Percentiles rank a stretch among this genome's conserved stretches.
phyloP scores from a whole-genome alignment of 2,329 filamentous ascomycete species.

The Epichloe glyceriae region DNA sequence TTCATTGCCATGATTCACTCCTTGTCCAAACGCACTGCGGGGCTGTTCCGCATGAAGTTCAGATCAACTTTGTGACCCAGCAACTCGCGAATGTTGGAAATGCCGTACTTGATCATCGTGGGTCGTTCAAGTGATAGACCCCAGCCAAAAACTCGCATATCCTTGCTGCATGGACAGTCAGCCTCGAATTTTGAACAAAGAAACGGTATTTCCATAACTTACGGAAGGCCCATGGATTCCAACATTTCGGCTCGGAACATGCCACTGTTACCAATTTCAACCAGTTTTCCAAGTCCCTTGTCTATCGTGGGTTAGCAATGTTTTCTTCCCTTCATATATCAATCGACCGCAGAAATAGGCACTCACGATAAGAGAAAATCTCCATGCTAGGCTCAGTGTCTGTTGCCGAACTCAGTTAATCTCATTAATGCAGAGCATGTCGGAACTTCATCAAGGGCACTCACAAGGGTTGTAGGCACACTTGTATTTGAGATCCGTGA shows the following conservation, averaged over 20 bases:
- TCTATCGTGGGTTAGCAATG: slow-evolving; percentile 22
- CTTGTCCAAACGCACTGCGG: slow-evolving; percentile 81
- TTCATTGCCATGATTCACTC: slow-evolving; percentile 33
- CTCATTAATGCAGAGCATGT: slow-evolving; percentile 21
- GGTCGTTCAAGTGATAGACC: slow-evolving; percentile 84
- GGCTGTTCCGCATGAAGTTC: slow-evolving; percentile 81
- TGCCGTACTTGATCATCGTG: slow-evolving; percentile 93
- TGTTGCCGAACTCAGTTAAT: slow-evolving; percentile 53
- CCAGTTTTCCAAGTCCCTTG: slow-evolving; percentile 75
- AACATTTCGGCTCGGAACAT: slow-evolving; percentile 99
- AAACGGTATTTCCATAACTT: neutral
- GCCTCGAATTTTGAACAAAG: neutral
- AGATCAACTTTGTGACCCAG: slow-evolving; percentile 93
- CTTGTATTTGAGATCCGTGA: slow-evolving; percentile 78
- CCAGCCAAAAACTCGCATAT: slow-evolving; percentile 90
- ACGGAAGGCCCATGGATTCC: slow-evolving; percentile 80
- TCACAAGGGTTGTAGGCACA: slow-evolving; percentile 43
- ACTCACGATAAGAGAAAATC: slow-evolving; percentile 71
- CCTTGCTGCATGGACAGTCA: slow-evolving; percentile 31
- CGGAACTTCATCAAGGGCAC: neutral
- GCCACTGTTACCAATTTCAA: slow-evolving; percentile 95
- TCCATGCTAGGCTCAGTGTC: slow-evolving; percentile 94
- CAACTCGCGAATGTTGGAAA: slow-evolving; percentile 82
- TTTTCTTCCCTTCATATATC: neutral
- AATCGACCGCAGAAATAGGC: neutral